phyloP scores from a whole-genome alignment of 148 eudicot species.

The Mesembryanthemum crystallinum region DNA sequence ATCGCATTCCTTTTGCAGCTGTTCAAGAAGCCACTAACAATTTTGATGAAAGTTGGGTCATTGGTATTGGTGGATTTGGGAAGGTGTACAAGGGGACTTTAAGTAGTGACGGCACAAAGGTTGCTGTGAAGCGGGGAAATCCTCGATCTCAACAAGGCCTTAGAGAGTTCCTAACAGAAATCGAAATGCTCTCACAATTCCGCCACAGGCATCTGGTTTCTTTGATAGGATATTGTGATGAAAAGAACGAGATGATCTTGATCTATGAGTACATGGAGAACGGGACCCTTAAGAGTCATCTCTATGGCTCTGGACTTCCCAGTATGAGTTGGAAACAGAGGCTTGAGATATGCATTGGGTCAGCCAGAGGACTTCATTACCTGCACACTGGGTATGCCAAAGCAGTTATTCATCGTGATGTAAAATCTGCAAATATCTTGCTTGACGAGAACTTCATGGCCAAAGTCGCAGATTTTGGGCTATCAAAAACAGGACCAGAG shows the following conservation, averaged over 20 bases:
- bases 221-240: slow-evolving; percentile 32
- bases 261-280: slow-evolving; percentile 33
- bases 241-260: slow-evolving; percentile 33
- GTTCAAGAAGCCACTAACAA: slow-evolving; percentile 55
- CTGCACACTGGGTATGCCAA: slow-evolving; percentile 29
- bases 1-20: slow-evolving; percentile 47
- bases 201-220: slow-evolving; percentile 34
- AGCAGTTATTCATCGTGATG: slow-evolving; percentile 32
- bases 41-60: slow-evolving; percentile 50
- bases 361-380: slow-evolving; percentile 37
- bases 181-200: slow-evolving; percentile 33
- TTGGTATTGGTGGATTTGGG: slow-evolving; percentile 66
- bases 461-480: slow-evolving; percentile 33
- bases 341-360: slow-evolving; percentile 31
- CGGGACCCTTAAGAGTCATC: slow-evolving; percentile 29
- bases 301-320: slow-evolving; percentile 25
- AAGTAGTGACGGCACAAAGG: slow-evolving; percentile 25
- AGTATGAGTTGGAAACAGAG: slow-evolving; percentile 31
- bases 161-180: slow-evolving; percentile 28
- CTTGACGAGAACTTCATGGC: slow-evolving; percentile 33
- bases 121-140: slow-evolving; percentile 31
- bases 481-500: slow-evolving; percentile 31
- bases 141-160: slow-evolving; percentile 31
- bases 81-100: slow-evolving; percentile 46
- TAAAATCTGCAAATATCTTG: slow-evolving; percentile 30